Percentiles rank a stretch among this genome's conserved stretches.
Conservation (phyloP, 2,329 filamentous ascomycete genomes). For the Hypoxylon sp. region DNA sequence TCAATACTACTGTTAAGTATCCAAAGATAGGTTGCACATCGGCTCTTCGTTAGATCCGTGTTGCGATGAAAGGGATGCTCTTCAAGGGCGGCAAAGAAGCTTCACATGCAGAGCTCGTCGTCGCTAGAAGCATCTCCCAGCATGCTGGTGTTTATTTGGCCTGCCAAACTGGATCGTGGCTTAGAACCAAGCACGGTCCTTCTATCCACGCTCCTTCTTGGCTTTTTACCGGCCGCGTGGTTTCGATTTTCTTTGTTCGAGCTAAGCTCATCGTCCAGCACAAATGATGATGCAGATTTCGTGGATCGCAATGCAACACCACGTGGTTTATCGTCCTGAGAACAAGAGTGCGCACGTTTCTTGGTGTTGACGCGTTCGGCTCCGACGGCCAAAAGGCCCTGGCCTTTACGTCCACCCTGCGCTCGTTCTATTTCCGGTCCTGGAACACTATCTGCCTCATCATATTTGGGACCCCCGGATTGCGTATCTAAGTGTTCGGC, state of each 20-base stretch:
- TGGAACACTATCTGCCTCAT: constrained; percentile 40
- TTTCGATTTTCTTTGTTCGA: constrained; percentile 45
- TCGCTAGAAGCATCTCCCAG: constrained; percentile 44
- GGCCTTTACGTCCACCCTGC: constrained; percentile 1
- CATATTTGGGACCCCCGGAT: constrained; percentile 29
- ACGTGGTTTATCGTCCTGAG: constrained; percentile 33
- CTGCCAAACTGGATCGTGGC: constrained; percentile 36
- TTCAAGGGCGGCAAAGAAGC: neutral
- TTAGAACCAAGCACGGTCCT: constrained; percentile 22
- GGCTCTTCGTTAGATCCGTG: neutral
- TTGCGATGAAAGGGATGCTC: constrained; percentile 2
- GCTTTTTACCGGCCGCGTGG: constrained; percentile 22
- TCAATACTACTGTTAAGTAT: constrained; percentile 8
- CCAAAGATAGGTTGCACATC: constrained; percentile 19
- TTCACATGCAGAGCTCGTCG: constrained; percentile 49
- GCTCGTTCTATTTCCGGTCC: constrained; percentile 32
- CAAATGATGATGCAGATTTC: constrained; percentile 6
- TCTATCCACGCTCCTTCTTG: constrained; percentile 34
- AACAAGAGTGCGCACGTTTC: constrained; percentile 44
- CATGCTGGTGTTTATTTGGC: constrained; percentile 22
- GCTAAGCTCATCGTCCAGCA: constrained; percentile 38
- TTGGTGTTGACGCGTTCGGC: constrained; percentile 29
- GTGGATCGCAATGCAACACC: neutral
- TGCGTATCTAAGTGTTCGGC: constrained; percentile 15
- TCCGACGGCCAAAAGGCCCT: constrained; percentile 8